Conservation (phyloP, 495 filamentous ascomycete species). For the Neurospora tetraspora region DNA sequence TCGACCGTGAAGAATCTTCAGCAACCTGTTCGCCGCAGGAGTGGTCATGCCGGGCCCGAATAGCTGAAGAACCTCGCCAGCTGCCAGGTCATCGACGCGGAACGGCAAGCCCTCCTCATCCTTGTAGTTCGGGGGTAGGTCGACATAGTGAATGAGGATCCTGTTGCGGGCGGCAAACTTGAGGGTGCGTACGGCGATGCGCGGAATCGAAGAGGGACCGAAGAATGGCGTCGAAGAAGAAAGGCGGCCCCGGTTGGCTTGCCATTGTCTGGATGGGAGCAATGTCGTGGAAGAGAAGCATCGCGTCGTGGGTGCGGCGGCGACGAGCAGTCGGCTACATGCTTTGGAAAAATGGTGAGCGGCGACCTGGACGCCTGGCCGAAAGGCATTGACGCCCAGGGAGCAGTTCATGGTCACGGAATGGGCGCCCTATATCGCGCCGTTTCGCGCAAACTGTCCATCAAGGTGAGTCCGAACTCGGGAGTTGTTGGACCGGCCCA, state of each 20-base stretch:
- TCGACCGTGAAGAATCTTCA: slow-evolving; percentile 62
- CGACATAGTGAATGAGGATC: slow-evolving; percentile 30
- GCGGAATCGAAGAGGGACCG: background rate
- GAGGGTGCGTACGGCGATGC: slow-evolving; percentile 17
- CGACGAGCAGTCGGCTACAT: background rate
- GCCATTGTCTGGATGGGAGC: background rate
- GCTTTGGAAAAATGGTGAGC: slow-evolving; percentile 13
- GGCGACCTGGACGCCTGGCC: slow-evolving; percentile 18
- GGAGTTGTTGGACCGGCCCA: background rate
- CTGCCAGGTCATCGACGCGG: slow-evolving; percentile 33
- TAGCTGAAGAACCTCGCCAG: slow-evolving; percentile 47
- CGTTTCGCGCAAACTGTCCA: slow-evolving; percentile 18
- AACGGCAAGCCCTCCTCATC: slow-evolving; percentile 41
- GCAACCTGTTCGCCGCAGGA: slow-evolving; percentile 49
- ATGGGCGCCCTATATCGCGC: slow-evolving; percentile 14
- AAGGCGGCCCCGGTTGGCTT: background rate
- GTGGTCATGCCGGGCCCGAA: slow-evolving; percentile 48
- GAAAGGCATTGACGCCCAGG: slow-evolving; percentile 23
- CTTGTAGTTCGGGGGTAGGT: slow-evolving; percentile 36
- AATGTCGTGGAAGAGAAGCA: slow-evolving; percentile 9
- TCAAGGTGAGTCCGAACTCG: slow-evolving; percentile 6
- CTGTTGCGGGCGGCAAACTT: slow-evolving; percentile 2
- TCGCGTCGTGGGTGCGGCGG: slow-evolving; percentile 5
- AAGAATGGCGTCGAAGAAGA: background rate
- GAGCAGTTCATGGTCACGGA: slow-evolving; percentile 19